Base-by-base conservation (phyloP, 768 basidiomycete species). In the Leccinellum luteum region DNA sequence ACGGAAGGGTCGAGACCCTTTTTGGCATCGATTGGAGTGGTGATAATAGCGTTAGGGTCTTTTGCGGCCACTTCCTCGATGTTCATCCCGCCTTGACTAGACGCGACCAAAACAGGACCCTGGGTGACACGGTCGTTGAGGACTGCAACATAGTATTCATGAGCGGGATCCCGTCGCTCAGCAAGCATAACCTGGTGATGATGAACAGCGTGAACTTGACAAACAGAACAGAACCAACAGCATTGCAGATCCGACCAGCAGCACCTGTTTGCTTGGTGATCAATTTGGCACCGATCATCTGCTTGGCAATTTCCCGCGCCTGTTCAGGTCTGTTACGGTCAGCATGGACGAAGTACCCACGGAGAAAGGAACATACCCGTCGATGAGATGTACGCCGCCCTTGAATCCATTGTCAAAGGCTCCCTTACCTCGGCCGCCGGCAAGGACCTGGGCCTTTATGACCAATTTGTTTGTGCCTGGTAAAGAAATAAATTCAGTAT, bases 231-330 rank as follows among this genome's bases (percentile, higher is more conserved):
- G 30, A 43, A 79, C 87, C 43, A 66, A 94, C 94, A 61, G 97
- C 91, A 65, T 98, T 99, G 81, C 97, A 98, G 61, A 95, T 73
- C 56, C 96, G 86, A 47, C 97, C 97, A 52, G 74, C 86, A 54
- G 88, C 89, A 62, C 97, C 97, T 8, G 97, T 99, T 74, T 99
- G 97, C 73, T 99, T 99, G 59, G 97, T 99, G 78, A 99, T 98
- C 65, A 99, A 85, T 60, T 90, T 90, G 55, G 89, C 81, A 50
- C 94, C 94, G 55, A 99, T 84, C 97, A 99, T 99, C 78, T 95
- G 89, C 55, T 75, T 75, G 6, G 97, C 96, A 61, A 82, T 84
- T 44, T 94, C 91, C 71, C 87, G 82, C 28, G 95, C 97, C 71
- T 98, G 86, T 63, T 89, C 84, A 25, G 97, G 89, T 59, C 92